Percentiles rank a stretch among this genome's conserved stretches.
Conservation (phyloP, 2,329 filamentous ascomycete genomes). For the Botryosphaeria dothidea region DNA sequence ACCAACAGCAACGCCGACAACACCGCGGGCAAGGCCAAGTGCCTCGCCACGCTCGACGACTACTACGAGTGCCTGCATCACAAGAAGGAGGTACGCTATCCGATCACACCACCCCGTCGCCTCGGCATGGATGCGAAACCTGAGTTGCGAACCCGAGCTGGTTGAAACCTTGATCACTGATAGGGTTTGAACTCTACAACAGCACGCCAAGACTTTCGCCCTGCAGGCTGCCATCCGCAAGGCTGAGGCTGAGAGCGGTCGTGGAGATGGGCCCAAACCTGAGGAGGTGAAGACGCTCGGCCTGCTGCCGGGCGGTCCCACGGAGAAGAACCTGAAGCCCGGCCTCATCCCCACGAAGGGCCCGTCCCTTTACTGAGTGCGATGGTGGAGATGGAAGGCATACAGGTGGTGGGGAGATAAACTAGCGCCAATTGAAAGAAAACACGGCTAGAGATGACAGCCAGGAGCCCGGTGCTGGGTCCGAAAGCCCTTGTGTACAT, state of each 20-base stretch:
- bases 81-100: slow-evolving; percentile 86
- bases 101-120: slow-evolving; percentile 19
- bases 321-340: slow-evolving; percentile 60
- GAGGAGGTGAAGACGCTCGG: slow-evolving; percentile 88
- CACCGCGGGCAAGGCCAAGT: slow-evolving; percentile 89
- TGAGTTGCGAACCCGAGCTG: neutral
- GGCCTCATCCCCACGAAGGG: slow-evolving; percentile 10
- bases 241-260: slow-evolving; percentile 69
- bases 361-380: slow-evolving; percentile 1
- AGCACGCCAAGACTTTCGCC: slow-evolving; percentile 76
- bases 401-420: too few relatives aligned
- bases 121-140: slow-evolving; percentile 15
- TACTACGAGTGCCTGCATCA: slow-evolving; percentile 99
- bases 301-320: slow-evolving; percentile 73
- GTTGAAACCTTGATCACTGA: neutral
- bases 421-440: neutral
- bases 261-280: slow-evolving; percentile 77
- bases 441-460: neutral
- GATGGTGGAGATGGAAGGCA: neutral
- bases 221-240: slow-evolving; percentile 85
- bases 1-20: slow-evolving; percentile 84
- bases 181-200: slow-evolving; percentile 2
- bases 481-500: neutral
- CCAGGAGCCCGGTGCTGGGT: neutral
- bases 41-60: slow-evolving; percentile 81